Evolutionary conservation across 208 protist genomes (phyloP).

Genomic region (Strigomonas galati): DNA sequence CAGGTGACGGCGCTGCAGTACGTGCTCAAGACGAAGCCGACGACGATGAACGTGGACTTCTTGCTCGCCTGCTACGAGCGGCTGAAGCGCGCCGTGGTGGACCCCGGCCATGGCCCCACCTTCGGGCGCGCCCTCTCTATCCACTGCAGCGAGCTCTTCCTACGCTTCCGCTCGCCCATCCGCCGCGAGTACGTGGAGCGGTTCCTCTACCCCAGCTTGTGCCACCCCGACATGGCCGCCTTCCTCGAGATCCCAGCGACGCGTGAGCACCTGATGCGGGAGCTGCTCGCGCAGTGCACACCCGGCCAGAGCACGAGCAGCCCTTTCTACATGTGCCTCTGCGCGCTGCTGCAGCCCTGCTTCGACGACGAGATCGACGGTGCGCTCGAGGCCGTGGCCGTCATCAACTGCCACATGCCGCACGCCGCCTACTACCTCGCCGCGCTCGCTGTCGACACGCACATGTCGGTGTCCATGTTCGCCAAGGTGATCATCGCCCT

Average conservation of each 20-base stretch:
- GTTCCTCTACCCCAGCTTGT: constrained; percentile 86
- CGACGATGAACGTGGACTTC: constrained; percentile 85
- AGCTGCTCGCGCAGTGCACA: constrained; percentile 77
- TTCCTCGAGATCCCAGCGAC: constrained; percentile 70
- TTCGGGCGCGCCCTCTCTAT: constrained; percentile 80
- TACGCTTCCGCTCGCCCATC: constrained; percentile 86
- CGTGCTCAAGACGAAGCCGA: constrained; percentile 70
- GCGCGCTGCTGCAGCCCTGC: constrained; percentile 70
- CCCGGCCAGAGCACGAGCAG: constrained; percentile 64
- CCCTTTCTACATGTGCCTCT: constrained; percentile 87
- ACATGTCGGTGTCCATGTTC: constrained; percentile 88
- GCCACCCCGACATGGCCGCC: constrained; percentile 65
- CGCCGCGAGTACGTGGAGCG: constrained; percentile 88
- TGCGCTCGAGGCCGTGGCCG: constrained; percentile 68
- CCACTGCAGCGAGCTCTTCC: constrained; percentile 85
- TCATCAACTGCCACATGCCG: constrained; percentile 87
- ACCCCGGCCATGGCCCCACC: constrained; percentile 60
- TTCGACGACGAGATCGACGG: constrained; percentile 81
- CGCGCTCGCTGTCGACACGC: constrained; percentile 75
- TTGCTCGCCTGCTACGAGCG: constrained; percentile 88
- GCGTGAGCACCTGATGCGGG: constrained; percentile 62
- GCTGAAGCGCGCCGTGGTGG: constrained; percentile 66
- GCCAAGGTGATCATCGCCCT: constrained; percentile 85
- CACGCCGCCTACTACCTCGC: constrained; percentile 88
- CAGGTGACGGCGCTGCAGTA: constrained; percentile 76